These are phyloP conservation scores for Fraxinus angustifolia DNA, from an alignment of 305 asterid species.

Conservation along the genomic window DNA sequence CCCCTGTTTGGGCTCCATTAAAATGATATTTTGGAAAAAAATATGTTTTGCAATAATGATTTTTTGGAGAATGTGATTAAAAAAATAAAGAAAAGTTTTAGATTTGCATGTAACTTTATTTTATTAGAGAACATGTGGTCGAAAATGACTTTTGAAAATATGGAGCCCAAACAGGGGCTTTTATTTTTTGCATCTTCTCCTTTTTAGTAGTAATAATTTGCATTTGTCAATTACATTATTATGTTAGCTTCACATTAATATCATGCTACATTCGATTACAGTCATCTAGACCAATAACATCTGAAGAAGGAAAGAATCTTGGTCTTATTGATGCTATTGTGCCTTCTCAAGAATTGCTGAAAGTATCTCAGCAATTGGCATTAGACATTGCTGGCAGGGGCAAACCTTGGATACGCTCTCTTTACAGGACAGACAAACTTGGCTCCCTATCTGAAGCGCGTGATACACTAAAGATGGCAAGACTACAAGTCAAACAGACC, in stretches of 20 bases:
- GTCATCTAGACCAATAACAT: slow-evolving; percentile 68
- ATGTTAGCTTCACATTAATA: slow-evolving; percentile 8
- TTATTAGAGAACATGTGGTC: neutral
- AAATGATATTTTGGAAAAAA: neutral
- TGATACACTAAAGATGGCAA: slow-evolving; percentile 51
- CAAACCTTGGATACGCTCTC: slow-evolving; percentile 86
- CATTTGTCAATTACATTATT: slow-evolving; percentile 4
- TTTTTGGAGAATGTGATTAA: neutral
- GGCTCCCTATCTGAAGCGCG: slow-evolving; percentile 70
- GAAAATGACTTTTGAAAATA: too few relatives aligned
- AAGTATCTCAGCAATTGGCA: slow-evolving; percentile 76
- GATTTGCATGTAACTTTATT: neutral
- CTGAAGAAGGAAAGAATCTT: slow-evolving; percentile 78
- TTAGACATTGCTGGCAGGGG: slow-evolving; percentile 62
- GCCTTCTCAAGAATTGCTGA: slow-evolving; percentile 60
- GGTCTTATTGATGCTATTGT: slow-evolving; percentile 89
- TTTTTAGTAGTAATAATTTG: slow-evolving; percentile 16
- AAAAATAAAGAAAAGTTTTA: too few relatives aligned
- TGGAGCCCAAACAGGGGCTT: neutral
- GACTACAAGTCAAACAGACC: slow-evolving; percentile 63
- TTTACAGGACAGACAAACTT: slow-evolving; percentile 71
- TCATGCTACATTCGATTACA: slow-evolving; percentile 31
- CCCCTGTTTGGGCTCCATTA: neutral
- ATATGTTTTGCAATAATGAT: neutral
- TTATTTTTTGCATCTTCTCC: neutral